Base-by-base conservation (phyloP, 345 rosid species). In the Ailanthus altissimus region DNA sequence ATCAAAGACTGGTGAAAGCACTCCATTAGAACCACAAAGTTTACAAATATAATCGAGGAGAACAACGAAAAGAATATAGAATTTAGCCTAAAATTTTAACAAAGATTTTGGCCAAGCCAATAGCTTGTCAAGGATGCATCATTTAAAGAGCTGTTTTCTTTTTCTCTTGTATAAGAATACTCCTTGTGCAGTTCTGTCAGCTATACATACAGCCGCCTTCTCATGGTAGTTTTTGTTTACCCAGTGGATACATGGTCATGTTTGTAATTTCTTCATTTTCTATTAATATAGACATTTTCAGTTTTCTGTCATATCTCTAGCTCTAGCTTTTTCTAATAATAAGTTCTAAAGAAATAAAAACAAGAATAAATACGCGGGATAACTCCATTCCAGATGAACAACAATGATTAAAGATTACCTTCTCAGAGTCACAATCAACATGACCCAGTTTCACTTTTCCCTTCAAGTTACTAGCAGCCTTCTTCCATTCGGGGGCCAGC, bases 401-500 rank as follows among this genome's bases (percentile, higher is more conserved):
- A 56, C 21, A 23, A 74, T 61, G 28, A 63, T 51, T 69, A 16
- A 36, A 69, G 21, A 51, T 76, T 84, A 96, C 99, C 98, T 90
- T 85, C 66, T 95, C 96, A 53, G 89, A 78, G 47, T 95, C 99
- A 59, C 99, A 95, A 81, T 95, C 91, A 62, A 95, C 96, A 76
- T 93, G 98, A 67, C 99, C 99, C 75, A 95, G 82, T 81, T 90
- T 95, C 87, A 91, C 98, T 90, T 93, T 93, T 74, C 98, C 99
- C 88, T 88, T 87, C 91, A 93, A 88, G 83, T 85, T 90, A 47
- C 81, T 85, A 64, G 98, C 90, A 85, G 98, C 99, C 86, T 82
- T 93, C 86, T 92, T 95, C 99, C 99, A 95, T 83, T 95, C 99
- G 64, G 97, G 98, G 76, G 98, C 98, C 64, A 95, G 86, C 87